phyloP scores from a whole-genome alignment of 2,329 filamentous ascomycete species.

The Pestalotiopsis sp. region DNA sequence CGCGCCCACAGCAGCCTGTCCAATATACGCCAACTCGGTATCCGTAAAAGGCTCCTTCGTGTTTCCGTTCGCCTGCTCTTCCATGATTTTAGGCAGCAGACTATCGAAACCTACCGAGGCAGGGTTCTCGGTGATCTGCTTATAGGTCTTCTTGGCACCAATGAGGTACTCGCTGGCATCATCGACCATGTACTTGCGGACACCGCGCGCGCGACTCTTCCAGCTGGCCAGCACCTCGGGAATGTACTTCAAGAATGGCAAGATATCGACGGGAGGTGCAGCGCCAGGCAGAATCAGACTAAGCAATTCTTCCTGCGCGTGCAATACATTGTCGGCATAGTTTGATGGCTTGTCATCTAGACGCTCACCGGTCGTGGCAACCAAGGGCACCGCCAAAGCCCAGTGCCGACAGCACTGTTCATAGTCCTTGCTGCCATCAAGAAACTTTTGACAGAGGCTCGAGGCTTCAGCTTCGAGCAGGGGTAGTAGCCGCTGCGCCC shows the following conservation, averaged over 20 bases:
- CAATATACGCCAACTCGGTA: conserved; percentile 10
- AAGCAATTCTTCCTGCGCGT: conserved; percentile 1
- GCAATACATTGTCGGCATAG: conserved; percentile 1
- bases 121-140: conserved; percentile 1
- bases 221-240: conserved; percentile 16
- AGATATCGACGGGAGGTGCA: conserved; percentile 19
- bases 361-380: conserved; percentile 9
- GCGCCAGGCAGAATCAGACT: conserved; percentile 5
- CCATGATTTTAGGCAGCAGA: conserved; percentile 13
- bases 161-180: conserved; percentile 8
- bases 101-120: conserved; percentile 3
- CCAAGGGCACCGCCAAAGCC: conserved; percentile 7
- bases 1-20: conserved; percentile 7
- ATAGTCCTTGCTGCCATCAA: not conserved
- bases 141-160: conserved; percentile 10
- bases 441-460: conserved; percentile 6
- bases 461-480: conserved; percentile 15
- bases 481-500: conserved; percentile 4
- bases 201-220: conserved; percentile 7
- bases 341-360: not conserved
- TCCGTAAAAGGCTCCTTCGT: conserved; percentile 10
- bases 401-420: conserved; percentile 5
- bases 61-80: not conserved
- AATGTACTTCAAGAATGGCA: conserved; percentile 17
- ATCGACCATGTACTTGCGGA: not conserved